Conservation (phyloP, 2,329 filamentous ascomycete genomes). For the Diaporthe amygdali region DNA sequence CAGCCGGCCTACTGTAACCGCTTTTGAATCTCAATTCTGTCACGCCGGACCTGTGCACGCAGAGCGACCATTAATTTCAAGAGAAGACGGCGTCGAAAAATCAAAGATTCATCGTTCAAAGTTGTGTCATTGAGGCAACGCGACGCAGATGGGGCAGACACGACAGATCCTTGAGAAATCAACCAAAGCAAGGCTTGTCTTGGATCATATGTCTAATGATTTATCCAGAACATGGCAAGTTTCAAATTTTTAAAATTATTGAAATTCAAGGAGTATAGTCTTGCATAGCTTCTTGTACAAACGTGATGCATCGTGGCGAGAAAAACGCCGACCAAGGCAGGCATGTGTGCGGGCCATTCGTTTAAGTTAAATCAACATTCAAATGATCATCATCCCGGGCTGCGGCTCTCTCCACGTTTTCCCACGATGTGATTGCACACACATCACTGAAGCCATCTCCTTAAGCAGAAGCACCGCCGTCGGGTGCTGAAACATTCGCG, state of each 20-base stretch:
- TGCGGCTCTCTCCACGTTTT: not conserved
- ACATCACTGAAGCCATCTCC: too few relatives aligned
- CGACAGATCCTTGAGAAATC: not conserved
- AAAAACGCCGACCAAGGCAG: not conserved
- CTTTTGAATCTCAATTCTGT: not conserved
- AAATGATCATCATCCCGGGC: not conserved
- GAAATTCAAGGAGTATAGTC: not conserved
- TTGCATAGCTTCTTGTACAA: not conserved
- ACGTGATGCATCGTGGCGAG: not conserved
- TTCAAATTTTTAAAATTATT: not conserved
- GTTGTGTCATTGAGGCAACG: not conserved
- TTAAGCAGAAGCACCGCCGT: not conserved
- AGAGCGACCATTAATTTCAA: not conserved
- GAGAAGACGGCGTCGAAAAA: not conserved
- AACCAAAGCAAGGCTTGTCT: not conserved
- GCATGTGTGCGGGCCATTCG: not conserved
- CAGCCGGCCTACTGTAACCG: not conserved
- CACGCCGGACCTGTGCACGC: not conserved
- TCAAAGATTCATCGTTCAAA: not conserved
- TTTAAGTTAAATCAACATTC: not conserved
- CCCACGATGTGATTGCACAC: not conserved
- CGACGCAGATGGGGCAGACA: not conserved
- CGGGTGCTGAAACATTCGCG: not conserved
- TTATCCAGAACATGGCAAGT: not conserved
- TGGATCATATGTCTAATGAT: not conserved